Percentiles rank a stretch among this genome's conserved stretches.
Conservation (phyloP, 257 asterid species). For the Solanum etuberosum region DNA sequence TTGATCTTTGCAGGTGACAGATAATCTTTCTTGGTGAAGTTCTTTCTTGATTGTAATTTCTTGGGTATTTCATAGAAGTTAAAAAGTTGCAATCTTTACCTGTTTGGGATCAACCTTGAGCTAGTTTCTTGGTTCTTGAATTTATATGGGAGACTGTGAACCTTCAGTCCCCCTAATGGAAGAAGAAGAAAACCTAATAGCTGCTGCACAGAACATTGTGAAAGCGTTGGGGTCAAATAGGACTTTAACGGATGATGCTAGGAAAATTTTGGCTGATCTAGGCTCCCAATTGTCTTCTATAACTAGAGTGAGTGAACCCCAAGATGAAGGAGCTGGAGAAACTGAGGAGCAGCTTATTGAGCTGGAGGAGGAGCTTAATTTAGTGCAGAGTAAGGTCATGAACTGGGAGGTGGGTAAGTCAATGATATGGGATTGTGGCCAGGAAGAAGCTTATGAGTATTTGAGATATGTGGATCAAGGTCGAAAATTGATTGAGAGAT, state of each 20-base stretch:
- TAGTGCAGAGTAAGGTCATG: conserved; percentile 50
- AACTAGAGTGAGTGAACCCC: conserved; percentile 15
- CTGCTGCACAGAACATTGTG: conserved; percentile 48
- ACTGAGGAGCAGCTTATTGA: conserved; percentile 26
- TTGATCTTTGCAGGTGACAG: background rate
- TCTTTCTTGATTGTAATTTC: background rate
- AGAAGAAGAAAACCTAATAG: conserved; percentile 64
- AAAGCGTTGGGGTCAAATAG: conserved; percentile 42
- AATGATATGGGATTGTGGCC: conserved; percentile 78
- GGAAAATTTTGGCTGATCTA: conserved; percentile 59
- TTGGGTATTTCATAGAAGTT: background rate
- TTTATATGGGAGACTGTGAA: conserved; percentile 51
- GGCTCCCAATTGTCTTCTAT: conserved; percentile 50
- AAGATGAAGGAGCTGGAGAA: conserved; percentile 6
- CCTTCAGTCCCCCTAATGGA: conserved; percentile 30
- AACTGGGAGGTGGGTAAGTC: conserved; percentile 62
- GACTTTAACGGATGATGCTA: conserved; percentile 37
- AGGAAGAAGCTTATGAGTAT: conserved; percentile 57
- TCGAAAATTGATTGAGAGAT: conserved; percentile 40
- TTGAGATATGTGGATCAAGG: conserved; percentile 58
- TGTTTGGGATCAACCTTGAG: background rate
- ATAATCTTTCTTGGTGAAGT: background rate
- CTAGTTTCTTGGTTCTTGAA: conserved; percentile 8
- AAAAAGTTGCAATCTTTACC: background rate
- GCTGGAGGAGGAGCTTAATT: conserved; percentile 46